phyloP scores from a whole-genome alignment of 331 rosid genomes.

The Acacia pycnantha region DNA sequence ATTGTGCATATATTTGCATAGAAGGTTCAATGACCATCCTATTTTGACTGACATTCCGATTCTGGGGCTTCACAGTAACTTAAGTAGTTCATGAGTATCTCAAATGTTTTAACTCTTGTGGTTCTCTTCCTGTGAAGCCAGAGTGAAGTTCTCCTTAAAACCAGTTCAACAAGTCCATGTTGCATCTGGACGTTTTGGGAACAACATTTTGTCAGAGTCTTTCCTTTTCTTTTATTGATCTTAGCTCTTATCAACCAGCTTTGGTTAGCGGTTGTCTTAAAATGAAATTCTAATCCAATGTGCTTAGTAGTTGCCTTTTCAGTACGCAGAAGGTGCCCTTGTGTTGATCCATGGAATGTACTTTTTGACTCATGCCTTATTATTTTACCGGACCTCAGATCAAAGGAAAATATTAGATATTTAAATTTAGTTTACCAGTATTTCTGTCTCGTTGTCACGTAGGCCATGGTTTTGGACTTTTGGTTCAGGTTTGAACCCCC shows the following conservation, averaged over 20 bases:
- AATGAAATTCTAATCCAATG: background rate
- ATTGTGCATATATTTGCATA: too few species aligned
- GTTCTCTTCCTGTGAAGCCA: conserved; percentile 47
- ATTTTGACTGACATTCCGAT: background rate
- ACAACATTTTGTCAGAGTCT: conserved; percentile 34
- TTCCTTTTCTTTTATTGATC: background rate
- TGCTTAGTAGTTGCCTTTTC: background rate
- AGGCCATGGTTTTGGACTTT: background rate
- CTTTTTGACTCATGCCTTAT: background rate
- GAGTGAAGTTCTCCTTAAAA: conserved; percentile 61
- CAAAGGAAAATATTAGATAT: background rate
- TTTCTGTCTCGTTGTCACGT: background rate
- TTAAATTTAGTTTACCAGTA: background rate
- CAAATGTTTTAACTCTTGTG: conserved; percentile 31
- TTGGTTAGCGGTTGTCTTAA: background rate
- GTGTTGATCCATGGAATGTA: background rate
- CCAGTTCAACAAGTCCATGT: conserved; percentile 48
- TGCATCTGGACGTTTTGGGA: conserved; percentile 76
- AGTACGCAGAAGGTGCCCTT: background rate
- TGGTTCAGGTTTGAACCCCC: background rate
- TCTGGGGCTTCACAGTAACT: conserved; percentile 30
- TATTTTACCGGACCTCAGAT: background rate
- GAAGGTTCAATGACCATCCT: background rate
- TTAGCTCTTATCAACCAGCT: background rate
- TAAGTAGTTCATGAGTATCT: conserved; percentile 17